phyloP scores from a whole-genome alignment of 768 basidiomycete genomes.

The Suillus discolor region DNA sequence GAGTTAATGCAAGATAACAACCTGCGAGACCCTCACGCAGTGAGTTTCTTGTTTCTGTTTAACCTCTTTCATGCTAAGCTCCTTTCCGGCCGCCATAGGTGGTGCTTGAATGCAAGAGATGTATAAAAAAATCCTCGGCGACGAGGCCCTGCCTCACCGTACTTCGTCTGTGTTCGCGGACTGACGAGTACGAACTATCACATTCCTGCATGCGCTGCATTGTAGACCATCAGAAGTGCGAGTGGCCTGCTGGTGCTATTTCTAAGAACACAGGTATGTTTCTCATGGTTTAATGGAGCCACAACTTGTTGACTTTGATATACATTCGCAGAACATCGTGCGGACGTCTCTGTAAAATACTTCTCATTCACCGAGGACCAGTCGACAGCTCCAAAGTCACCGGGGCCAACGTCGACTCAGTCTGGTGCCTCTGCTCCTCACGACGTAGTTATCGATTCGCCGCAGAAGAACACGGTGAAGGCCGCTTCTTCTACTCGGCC shows the following conservation, averaged over 20 bases:
- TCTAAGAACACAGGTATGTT: neutral
- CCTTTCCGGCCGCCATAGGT: neutral
- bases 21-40: neutral
- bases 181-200: neutral
- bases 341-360: neutral
- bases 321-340: neutral
- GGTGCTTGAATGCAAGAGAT: neutral
- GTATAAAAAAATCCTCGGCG: neutral
- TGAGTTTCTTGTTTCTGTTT: neutral
- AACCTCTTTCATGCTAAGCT: neutral
- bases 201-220: neutral
- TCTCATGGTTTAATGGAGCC: neutral
- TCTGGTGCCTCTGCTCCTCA: neutral
- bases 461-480: neutral
- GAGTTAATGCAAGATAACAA: neutral
- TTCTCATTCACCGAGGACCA: neutral
- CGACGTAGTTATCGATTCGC: neutral
- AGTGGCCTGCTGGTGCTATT: neutral
- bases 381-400: neutral
- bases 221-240: neutral
- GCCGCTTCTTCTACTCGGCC: neutral
- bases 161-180: neutral
- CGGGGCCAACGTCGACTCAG: neutral
- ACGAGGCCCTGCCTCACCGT: neutral
- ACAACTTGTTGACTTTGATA: neutral